Percentiles rank a stretch among this genome's conserved stretches.
Evolutionary conservation across 2,329 filamentous ascomycete genomes (phyloP).

Genomic region (Aspergillus sp.): DNA sequence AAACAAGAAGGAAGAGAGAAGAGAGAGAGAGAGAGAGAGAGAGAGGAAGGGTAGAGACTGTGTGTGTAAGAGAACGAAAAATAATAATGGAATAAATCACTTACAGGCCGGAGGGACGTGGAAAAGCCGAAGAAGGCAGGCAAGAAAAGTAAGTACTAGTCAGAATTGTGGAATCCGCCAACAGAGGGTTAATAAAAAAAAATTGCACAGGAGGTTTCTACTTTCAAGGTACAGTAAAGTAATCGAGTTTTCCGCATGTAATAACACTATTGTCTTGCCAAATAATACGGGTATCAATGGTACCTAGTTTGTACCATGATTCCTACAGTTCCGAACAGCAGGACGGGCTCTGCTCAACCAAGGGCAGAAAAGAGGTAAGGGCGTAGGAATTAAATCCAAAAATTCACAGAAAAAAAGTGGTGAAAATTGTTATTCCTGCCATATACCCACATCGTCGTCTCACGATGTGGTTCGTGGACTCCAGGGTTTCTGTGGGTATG

Average conservation of each 20-base stretch:
- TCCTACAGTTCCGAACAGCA: not conserved
- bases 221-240: slow-evolving; percentile 8
- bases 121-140: slow-evolving; percentile 21
- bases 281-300: not conserved
- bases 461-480: slow-evolving; percentile 18
- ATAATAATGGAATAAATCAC: slow-evolving; percentile 20
- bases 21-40: slow-evolving; percentile 17
- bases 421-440: slow-evolving; percentile 23
- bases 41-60: slow-evolving; percentile 16
- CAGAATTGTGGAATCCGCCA: slow-evolving; percentile 22
- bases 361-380: not conserved
- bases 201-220: slow-evolving; percentile 6
- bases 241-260: not conserved
- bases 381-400: not conserved
- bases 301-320: not conserved
- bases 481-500: slow-evolving; percentile 32
- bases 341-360: not conserved
- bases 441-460: slow-evolving; percentile 18
- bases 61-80: slow-evolving; percentile 18
- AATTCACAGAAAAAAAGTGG: slow-evolving; percentile 14
- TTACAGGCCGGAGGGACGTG: slow-evolving; percentile 19
- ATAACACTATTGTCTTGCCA: not conserved
- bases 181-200: slow-evolving; percentile 13
- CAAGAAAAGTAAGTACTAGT: slow-evolving; percentile 19
- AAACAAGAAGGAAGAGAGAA: slow-evolving; percentile 19